Base-by-base conservation (phyloP, 352 stramenopile species). In the Globisporangium barbulae region DNA sequence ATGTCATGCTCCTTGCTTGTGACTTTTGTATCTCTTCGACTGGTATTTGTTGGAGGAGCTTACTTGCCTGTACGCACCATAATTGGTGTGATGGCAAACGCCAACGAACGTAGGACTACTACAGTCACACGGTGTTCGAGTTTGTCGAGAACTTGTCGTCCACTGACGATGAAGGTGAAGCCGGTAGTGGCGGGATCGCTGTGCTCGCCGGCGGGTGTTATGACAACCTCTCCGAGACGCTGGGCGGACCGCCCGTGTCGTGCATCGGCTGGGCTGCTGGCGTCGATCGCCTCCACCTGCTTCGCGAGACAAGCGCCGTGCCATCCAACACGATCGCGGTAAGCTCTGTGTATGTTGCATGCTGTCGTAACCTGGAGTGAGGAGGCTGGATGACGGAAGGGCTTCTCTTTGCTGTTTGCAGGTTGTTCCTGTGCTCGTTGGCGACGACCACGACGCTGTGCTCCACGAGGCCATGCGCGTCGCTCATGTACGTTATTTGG, bases 111-210 rank as follows among this genome's bases (percentile, higher is more conserved):
- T 28, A 96, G 88, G 88, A 96, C 63, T 96, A 96, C 70, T 96
- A 96, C 70, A 94, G 86, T 63, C 78, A 95, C 68, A 96, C 88
- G 1, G 86, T 96, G 3, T 96, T 96, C 55, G 88, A 96, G 66
- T 95, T 96, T 71, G 72, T 96, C 15, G 88, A 96, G 67, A 73
- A 67, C 25, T 47, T 64, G 45, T 58, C 33, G 45, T 56, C 53
- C 13, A 33, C 35, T 28, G 42, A 31, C 0, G 49, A 70, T 10
- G 48, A 41, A 1, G 21, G 48, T 0, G 57, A 69, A 19, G 59
- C 56, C 35, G 57, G 61, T 30, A 71, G 55, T 3, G 71, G 74
- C 35, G 85, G 85, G 12, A 90, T 95, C 59, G 86, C 88, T 21
- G 84, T 94, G 9, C 73, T 96, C 9, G 88, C 88, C 35, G 88